Conservation (phyloP, 139 green algal species). For the Volvox reticuliferus region DNA sequence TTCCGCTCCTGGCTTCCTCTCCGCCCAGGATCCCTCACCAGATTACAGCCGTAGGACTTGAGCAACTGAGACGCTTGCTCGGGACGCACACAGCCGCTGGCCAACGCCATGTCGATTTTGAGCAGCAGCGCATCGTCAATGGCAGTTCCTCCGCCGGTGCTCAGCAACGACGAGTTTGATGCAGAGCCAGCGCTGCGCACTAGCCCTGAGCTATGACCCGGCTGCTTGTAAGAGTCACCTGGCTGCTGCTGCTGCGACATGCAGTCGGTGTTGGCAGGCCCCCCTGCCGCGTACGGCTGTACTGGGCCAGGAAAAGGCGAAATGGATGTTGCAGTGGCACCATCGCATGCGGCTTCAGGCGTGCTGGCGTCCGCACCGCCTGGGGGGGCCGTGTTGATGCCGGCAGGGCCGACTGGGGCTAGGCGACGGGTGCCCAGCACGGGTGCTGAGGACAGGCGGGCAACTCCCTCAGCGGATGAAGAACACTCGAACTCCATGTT, state of each 20-base stretch:
- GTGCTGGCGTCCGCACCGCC: too few species aligned
- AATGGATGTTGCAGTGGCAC: too few species aligned
- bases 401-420: background rate
- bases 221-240: background rate
- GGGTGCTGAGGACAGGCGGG: background rate
- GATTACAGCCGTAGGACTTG: slow-evolving; percentile 27
- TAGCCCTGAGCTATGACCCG: background rate
- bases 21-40: background rate
- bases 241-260: background rate
- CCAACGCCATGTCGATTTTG: slow-evolving; percentile 3
- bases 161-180: background rate
- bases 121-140: slow-evolving; percentile 21
- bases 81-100: slow-evolving; percentile 10
- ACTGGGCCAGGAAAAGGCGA: too few species aligned
- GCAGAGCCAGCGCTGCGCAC: background rate
- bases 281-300: background rate
- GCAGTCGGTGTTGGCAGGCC: background rate
- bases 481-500: background rate
- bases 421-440: background rate
- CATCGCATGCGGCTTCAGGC: background rate
- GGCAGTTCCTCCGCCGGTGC: background rate
- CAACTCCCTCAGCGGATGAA: background rate
- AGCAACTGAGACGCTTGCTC: slow-evolving; percentile 27
- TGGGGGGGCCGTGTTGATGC: background rate
- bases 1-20: too few species aligned